These are phyloP conservation scores for Panaeolus cyanescens DNA, from an alignment of 768 basidiomycete genomes.

Conservation along the genomic window DNA sequence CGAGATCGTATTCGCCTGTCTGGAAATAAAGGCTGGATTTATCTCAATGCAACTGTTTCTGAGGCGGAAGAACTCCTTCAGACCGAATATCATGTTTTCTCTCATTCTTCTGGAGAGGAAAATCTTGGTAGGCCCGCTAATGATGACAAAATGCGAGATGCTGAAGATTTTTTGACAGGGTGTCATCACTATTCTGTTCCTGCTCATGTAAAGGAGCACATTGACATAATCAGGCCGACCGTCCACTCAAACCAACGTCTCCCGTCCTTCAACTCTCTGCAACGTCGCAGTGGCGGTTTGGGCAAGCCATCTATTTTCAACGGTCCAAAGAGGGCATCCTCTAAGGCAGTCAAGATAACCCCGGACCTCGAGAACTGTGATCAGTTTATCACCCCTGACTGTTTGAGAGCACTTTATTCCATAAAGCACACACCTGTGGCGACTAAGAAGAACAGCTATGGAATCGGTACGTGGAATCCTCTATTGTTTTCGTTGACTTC, in stretches of 20 bases:
- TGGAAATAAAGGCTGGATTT: conserved; percentile 40
- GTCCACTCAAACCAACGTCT: conserved; percentile 38
- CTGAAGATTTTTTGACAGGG: conserved; percentile 21
- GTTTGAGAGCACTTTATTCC: conserved; percentile 40
- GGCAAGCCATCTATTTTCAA: conserved; percentile 15
- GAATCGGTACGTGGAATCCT: conserved; percentile 29
- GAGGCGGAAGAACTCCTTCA: conserved; percentile 43
- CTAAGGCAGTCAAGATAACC: conserved; percentile 18
- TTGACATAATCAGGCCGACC: conserved; percentile 43
- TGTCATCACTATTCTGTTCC: conserved; percentile 42
- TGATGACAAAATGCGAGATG: not conserved
- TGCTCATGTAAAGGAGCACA: conserved; percentile 35
- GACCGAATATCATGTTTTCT: conserved; percentile 49
- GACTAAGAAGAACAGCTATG: conserved; percentile 37
- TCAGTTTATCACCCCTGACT: conserved; percentile 37
- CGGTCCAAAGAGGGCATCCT: conserved; percentile 19
- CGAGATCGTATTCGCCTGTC: conserved; percentile 38
- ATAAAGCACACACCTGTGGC: conserved; percentile 35
- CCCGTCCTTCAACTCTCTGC: conserved; percentile 17
- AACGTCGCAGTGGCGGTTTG: conserved; percentile 18
- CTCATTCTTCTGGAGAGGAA: conserved; percentile 36
- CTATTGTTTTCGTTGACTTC: not conserved
- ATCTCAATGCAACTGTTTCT: conserved; percentile 39
- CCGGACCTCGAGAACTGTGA: conserved; percentile 29
- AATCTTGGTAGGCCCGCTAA: conserved; percentile 34